A percentile compares a stretch with the other conserved stretches of the same genome.
phyloP scores from a whole-genome alignment of 192 early-diverging fungal genomes.

The Funneliformis mosseae region DNA sequence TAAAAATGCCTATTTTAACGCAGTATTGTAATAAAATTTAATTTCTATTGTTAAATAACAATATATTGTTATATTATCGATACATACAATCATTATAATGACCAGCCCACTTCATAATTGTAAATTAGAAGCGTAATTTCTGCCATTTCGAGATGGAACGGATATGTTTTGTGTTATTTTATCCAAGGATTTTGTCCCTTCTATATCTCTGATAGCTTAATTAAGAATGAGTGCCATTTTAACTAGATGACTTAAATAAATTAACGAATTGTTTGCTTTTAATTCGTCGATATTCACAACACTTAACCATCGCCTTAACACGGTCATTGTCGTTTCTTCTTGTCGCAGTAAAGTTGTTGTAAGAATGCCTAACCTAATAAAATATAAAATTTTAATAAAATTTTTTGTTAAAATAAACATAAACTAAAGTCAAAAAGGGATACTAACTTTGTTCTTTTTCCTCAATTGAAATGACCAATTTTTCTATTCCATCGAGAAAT shows the following conservation, averaged over 20 bases:
- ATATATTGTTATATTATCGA: too few relatives aligned
- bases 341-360: background rate
- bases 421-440: background rate
- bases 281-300: background rate
- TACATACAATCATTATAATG: too few relatives aligned
- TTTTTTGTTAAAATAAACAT: background rate
- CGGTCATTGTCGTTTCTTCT: background rate
- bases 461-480: background rate
- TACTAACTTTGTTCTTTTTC: background rate
- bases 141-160: background rate
- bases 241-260: background rate
- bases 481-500: background rate
- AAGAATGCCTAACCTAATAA: background rate
- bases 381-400: background rate
- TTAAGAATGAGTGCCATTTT: background rate
- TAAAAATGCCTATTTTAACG: too few relatives aligned
- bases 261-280: background rate
- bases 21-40: too few relatives aligned
- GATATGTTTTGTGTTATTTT: background rate
- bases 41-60: background rate
- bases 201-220: background rate
- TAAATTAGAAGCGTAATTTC: background rate
- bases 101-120: background rate
- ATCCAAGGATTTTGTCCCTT: background rate
- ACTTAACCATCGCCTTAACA: background rate